These are phyloP conservation scores for Didymella pomorum DNA, from an alignment of 2,329 filamentous ascomycete genomes.

Conservation along the genomic window DNA sequence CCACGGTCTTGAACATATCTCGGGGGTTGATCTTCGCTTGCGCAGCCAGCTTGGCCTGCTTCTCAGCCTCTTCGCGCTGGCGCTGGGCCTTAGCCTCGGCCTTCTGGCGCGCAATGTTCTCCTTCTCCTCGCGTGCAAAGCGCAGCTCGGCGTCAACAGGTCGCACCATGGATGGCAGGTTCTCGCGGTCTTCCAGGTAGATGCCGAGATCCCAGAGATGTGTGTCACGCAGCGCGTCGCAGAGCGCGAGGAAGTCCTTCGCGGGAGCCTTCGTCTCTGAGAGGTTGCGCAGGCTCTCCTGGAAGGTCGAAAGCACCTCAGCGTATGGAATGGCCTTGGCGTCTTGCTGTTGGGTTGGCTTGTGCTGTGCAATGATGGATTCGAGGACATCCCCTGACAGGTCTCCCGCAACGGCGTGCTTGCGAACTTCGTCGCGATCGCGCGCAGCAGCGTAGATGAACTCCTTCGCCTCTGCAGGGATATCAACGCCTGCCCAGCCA, in stretches of 20 bases:
- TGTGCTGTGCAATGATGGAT: conserved; percentile 52
- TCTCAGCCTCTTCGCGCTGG: conserved; percentile 67
- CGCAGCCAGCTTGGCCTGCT: conserved; percentile 62
- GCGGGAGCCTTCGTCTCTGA: conserved; percentile 60
- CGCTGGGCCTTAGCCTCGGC: conserved; percentile 58
- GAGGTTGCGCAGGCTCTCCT: conserved; percentile 69
- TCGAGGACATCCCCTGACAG: conserved; percentile 39
- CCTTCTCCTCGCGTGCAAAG: conserved; percentile 62
- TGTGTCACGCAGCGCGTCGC: conserved; percentile 75
- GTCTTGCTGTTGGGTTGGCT: conserved; percentile 39
- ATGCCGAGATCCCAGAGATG: conserved; percentile 84
- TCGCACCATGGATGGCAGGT: conserved; percentile 76
- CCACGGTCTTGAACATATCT: conserved; percentile 65
- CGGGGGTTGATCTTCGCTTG: conserved; percentile 65
- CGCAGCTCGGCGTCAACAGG: conserved; percentile 68
- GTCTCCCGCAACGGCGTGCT: conserved; percentile 61
- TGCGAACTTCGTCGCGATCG: conserved; percentile 66
- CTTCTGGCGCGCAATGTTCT: conserved; percentile 55
- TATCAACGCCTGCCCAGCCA: conserved; percentile 71
- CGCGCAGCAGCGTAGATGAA: conserved; percentile 67
- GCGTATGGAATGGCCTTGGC: conserved; percentile 55
- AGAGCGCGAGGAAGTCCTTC: conserved; percentile 77
- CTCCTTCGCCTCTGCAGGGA: conserved; percentile 65
- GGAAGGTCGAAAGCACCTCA: conserved; percentile 59
- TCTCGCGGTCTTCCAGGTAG: conserved; percentile 83